These are phyloP conservation scores for Coemansia sp. DNA, from an alignment of 192 early-diverging fungal species.

Conservation along the genomic window DNA sequence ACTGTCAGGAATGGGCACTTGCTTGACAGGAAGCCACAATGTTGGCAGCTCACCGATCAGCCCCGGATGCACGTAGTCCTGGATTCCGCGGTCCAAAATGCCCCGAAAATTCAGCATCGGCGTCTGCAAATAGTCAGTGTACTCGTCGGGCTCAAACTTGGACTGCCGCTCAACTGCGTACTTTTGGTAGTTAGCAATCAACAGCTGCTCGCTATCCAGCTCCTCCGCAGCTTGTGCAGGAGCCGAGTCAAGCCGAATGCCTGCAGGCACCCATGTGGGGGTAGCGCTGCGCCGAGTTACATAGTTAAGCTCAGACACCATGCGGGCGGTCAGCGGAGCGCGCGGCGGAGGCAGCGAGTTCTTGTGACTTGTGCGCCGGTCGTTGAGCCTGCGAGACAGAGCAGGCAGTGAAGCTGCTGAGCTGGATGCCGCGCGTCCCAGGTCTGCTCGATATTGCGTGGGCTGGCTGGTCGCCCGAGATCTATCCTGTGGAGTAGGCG, in stretches of 20 bases:
- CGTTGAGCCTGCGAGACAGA: neutral
- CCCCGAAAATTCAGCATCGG: constrained; percentile 73
- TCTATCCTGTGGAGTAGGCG: neutral
- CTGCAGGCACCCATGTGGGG: neutral
- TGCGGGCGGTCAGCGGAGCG: constrained; percentile 15
- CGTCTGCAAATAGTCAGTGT: constrained; percentile 70
- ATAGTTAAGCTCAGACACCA: constrained; percentile 47
- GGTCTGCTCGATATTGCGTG: neutral
- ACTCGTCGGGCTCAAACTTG: constrained; percentile 37
- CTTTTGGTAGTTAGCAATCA: constrained; percentile 48
- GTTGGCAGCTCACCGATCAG: constrained; percentile 66
- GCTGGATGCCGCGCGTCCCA: neutral
- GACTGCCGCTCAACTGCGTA: constrained; percentile 47
- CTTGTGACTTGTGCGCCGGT: constrained; percentile 14
- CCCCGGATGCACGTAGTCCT: constrained; percentile 65
- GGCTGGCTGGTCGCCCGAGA: constrained; percentile 21
- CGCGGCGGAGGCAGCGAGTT: constrained; percentile 32
- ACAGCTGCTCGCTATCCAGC: constrained; percentile 10
- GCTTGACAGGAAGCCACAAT: constrained; percentile 66
- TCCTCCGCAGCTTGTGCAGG: constrained; percentile 5
- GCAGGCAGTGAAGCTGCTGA: neutral
- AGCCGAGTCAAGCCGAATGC: neutral
- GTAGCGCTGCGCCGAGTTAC: constrained; percentile 12
- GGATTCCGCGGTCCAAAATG: constrained; percentile 73
- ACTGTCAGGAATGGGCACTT: too few relatives aligned